Conservation (phyloP, 805 yeast genomes). For the Yamadazyma ubonensis region DNA sequence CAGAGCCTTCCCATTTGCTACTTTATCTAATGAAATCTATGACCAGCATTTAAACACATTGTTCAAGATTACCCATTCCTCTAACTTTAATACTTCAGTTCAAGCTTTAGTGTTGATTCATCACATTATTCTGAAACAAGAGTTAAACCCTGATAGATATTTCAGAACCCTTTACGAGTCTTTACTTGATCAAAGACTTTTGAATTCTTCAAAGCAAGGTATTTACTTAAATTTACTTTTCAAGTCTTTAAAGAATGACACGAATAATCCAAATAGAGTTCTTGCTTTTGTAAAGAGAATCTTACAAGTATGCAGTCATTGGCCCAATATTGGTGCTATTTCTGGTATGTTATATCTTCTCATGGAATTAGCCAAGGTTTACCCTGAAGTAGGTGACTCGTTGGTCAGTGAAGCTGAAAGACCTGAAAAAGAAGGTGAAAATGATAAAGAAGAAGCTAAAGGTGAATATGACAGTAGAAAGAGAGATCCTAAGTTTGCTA, state of each 20-base stretch:
- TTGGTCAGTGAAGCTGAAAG: constrained; percentile 50
- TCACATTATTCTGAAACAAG: constrained; percentile 68
- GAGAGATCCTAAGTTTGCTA: constrained; percentile 91
- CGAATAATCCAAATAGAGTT: constrained; percentile 55
- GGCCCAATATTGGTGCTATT: constrained; percentile 86
- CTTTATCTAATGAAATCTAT: constrained; percentile 67
- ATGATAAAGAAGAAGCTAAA: constrained; percentile 17
- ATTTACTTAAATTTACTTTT: constrained; percentile 83
- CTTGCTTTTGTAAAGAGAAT: constrained; percentile 90
- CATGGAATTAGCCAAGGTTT: constrained; percentile 60
- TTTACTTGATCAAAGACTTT: constrained; percentile 77
- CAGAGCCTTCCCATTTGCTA: constrained; percentile 92
- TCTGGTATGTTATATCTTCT: constrained; percentile 79
- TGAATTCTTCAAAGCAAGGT: constrained; percentile 88
- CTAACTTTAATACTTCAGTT: constrained; percentile 89
- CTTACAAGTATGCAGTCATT: constrained; percentile 76
- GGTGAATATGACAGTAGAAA: constrained; percentile 73
- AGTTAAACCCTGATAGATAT: constrained; percentile 62
- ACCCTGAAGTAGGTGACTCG: constrained; percentile 67
- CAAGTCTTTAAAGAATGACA: constrained; percentile 77
- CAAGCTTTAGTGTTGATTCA: constrained; percentile 87
- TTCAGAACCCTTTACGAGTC: constrained; percentile 89
- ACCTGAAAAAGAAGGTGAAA: constrained; percentile 32
- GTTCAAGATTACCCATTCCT: constrained; percentile 87
- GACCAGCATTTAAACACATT: constrained; percentile 78